Evolutionary conservation across 2,329 filamentous ascomycete genomes (phyloP).

Genomic region (Escovopsis sp.): DNA sequence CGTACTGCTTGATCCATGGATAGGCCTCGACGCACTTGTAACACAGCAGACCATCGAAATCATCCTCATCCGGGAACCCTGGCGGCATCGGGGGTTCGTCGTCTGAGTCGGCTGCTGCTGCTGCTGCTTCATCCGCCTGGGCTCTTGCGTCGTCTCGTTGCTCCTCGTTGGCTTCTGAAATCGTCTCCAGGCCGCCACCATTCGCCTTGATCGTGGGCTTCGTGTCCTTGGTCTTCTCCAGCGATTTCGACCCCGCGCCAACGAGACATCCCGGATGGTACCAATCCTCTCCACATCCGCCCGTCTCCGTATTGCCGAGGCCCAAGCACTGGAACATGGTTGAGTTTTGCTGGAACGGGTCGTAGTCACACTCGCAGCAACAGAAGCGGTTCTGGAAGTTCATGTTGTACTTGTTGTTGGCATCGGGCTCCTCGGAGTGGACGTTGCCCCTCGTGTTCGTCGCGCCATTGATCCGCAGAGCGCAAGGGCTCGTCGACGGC

Average conservation of each 20-base stretch:
- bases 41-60: conserved; percentile 82
- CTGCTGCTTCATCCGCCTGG: conserved; percentile 13
- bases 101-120: conserved; percentile 31
- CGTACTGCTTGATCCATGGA: conserved; percentile 86
- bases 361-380: conserved; percentile 75
- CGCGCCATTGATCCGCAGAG: conserved; percentile 53
- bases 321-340: conserved; percentile 98
- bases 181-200: conserved; percentile 27
- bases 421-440: conserved; percentile 56
- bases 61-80: conserved; percentile 77
- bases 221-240: conserved; percentile 34
- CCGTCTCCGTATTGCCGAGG: conserved; percentile 61
- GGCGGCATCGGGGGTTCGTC: conserved; percentile 58
- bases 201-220: conserved; percentile 11
- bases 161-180: conserved; percentile 32
- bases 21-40: conserved; percentile 83
- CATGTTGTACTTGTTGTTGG: conserved; percentile 80
- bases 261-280: conserved; percentile 90
- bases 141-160: conserved; percentile 10
- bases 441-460: conserved; percentile 67
- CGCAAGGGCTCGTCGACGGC: conserved; percentile 55
- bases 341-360: conserved; percentile 76
- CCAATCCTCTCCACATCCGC: conserved; percentile 94
- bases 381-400: conserved; percentile 93
- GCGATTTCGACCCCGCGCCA: conserved; percentile 62